phyloP scores from a whole-genome alignment of 768 basidiomycete genomes.

The Filobasidium floriforme region DNA sequence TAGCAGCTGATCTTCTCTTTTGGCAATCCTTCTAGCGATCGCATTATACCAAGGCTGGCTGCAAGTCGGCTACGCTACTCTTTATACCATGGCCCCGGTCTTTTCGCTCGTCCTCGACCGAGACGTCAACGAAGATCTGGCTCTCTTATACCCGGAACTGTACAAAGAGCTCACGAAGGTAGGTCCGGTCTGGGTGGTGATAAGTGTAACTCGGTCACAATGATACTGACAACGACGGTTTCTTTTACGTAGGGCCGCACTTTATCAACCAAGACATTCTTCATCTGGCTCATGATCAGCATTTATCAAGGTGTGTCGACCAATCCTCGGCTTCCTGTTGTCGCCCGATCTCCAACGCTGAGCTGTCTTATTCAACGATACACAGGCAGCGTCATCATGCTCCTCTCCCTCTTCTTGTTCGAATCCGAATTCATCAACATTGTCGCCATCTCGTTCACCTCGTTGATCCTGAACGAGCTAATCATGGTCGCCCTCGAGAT shows the following conservation, averaged over 20 bases:
- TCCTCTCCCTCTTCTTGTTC: conserved; percentile 89
- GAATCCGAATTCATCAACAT: conserved; percentile 97
- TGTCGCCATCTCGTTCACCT: conserved; percentile 95
- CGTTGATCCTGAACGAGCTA: conserved; percentile 88
- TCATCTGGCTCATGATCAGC: conserved; percentile 95
- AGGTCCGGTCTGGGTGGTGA: conserved; percentile 17
- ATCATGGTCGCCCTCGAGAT: conserved; percentile 99
- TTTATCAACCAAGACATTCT: conserved; percentile 95
- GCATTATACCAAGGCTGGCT: conserved; percentile 97
- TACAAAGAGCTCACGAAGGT: conserved; percentile 98
- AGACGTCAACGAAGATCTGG: conserved; percentile 91
- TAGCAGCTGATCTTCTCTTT: neutral
- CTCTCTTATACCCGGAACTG: conserved; percentile 88
- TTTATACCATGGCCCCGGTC: conserved; percentile 97
- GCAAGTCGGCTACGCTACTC: conserved; percentile 90
- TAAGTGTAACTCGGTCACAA: neutral
- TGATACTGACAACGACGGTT: neutral
- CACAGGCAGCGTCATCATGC: conserved; percentile 93
- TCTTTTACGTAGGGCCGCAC: conserved; percentile 64
- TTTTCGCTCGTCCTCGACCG: conserved; percentile 93
- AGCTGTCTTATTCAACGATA: neutral
- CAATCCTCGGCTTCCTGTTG: neutral
- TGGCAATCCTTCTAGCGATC: conserved; percentile 91
- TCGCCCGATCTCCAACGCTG: neutral
- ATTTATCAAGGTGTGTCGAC: conserved; percentile 73